Percentiles rank a stretch among this genome's conserved stretches.
Evolutionary conservation across 2,329 filamentous ascomycete species (phyloP).

Genomic region (Aureobasidium leucospermi): DNA sequence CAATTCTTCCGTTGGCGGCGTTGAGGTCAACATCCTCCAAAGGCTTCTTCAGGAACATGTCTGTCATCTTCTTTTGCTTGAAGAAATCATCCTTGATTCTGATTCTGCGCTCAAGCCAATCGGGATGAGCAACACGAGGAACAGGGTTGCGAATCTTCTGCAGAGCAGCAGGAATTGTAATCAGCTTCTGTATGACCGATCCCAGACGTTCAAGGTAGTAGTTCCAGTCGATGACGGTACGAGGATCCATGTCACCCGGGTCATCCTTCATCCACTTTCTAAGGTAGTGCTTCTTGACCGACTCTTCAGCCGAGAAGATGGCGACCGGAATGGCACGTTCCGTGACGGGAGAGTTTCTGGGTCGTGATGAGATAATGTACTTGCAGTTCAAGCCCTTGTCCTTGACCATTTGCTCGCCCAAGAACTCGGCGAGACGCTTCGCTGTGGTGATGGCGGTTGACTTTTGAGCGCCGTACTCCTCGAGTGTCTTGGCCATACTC

Average conservation of each 20-base stretch:
- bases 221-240: slow-evolving; percentile 87
- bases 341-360: slow-evolving; percentile 83
- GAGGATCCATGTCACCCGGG: slow-evolving; percentile 80
- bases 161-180: slow-evolving; percentile 93
- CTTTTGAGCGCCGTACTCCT: slow-evolving; percentile 93
- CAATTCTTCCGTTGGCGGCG: slow-evolving; percentile 47
- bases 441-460: slow-evolving; percentile 99
- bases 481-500: slow-evolving; percentile 93
- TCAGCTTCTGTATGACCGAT: slow-evolving; percentile 96
- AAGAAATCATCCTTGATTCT: slow-evolving; percentile 93
- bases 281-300: slow-evolving; percentile 80
- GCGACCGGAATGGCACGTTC: slow-evolving; percentile 91
- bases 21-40: slow-evolving; percentile 65
- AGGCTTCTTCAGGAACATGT: slow-evolving; percentile 70
- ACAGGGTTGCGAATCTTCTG: slow-evolving; percentile 95
- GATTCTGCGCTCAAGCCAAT: slow-evolving; percentile 92
- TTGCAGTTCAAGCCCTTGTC: slow-evolving; percentile 99
- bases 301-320: slow-evolving; percentile 90
- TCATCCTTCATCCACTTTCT: slow-evolving; percentile 96
- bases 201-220: slow-evolving; percentile 95
- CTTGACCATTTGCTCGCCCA: slow-evolving; percentile 98
- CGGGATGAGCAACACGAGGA: slow-evolving; percentile 84
- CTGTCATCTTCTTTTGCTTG: slow-evolving; percentile 98
- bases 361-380: slow-evolving; percentile 90
- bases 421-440: slow-evolving; percentile 85